Conservation (phyloP, 257 asterid genomes). For the Eustoma russellianum region DNA sequence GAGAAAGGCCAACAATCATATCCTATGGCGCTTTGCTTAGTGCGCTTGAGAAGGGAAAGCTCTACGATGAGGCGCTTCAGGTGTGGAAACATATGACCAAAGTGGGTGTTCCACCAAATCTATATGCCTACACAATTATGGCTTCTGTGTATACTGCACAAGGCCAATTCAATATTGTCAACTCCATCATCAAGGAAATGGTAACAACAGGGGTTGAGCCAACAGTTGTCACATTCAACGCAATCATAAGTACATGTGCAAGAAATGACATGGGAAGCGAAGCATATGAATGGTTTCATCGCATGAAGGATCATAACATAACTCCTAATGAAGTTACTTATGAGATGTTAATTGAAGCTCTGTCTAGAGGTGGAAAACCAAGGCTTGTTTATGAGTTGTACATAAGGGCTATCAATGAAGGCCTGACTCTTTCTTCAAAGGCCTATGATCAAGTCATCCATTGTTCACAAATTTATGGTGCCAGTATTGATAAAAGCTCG, state of each 20-base stretch:
- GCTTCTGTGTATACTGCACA: slow-evolving; percentile 68
- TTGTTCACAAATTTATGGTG: slow-evolving; percentile 36
- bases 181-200: slow-evolving; percentile 61
- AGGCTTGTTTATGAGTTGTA: slow-evolving; percentile 75
- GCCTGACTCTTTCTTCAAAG: slow-evolving; percentile 56
- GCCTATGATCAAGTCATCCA: slow-evolving; percentile 59
- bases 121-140: slow-evolving; percentile 84
- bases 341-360: slow-evolving; percentile 66
- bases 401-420: slow-evolving; percentile 51
- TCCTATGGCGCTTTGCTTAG: slow-evolving; percentile 94
- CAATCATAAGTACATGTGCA: slow-evolving; percentile 70
- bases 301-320: slow-evolving; percentile 42
- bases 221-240: slow-evolving; percentile 86
- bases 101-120: slow-evolving; percentile 59
- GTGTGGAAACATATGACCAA: slow-evolving; percentile 90
- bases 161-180: slow-evolving; percentile 51
- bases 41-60: slow-evolving; percentile 87
- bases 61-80: slow-evolving; percentile 66
- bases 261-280: slow-evolving; percentile 30
- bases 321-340: slow-evolving; percentile 73
- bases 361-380: slow-evolving; percentile 71
- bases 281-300: slow-evolving; percentile 79
- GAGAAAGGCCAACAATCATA: slow-evolving; percentile 71
- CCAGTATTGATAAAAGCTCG: slow-evolving; percentile 35
- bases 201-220: slow-evolving; percentile 40